Evolutionary conservation across 2,329 filamentous ascomycete species (phyloP), one percentile per base, ranked within the genome.

Genomic region (Fusarium mexicanum): DNA sequence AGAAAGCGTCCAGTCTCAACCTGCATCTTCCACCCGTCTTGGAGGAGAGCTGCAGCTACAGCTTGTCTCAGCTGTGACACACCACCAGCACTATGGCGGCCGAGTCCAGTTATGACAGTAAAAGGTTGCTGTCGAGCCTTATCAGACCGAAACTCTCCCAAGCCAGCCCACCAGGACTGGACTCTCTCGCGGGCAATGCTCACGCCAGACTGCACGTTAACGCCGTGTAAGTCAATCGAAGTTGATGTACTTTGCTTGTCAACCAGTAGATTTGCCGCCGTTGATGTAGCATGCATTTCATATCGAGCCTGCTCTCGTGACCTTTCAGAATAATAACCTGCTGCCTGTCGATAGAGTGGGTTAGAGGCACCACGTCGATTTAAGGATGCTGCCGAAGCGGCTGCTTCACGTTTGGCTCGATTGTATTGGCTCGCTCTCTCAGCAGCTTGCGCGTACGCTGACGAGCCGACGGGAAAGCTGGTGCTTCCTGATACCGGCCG

Each of bases 21-120:
- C 80, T 94, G 90, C 40, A 96, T 86, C 79, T 90, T 94, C 96
- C 96, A 98, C 2, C 95, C 95, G 69, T 96, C 93, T 50, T 89
- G 87, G 44, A 91, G 87, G 47, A 98, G 85, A 79, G 91, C 91
- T 78, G 90, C 91, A 53, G 89, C 91, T n/a, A 98, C 95, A 22
- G 93, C 93, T 64, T 92, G 92, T 10, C 95, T 92, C 67, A 98
- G 81, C 75, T 90, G 91, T 4, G 93, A 94, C 63, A 89, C 91
- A 2, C 95, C 94, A 60, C 92, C 91, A 53, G 90, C 88, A 77
- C 91, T 96, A 82, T 98, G 96, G 61, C 88, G 87, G 3, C 96
- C 96, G 20, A 92, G 80, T 2, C 96, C 96, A 7, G 95, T 97
- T 61, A 98, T 89, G 68, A 98, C 91, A 44, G 88, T 90, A 77